phyloP scores from a whole-genome alignment of 495 filamentous ascomycete species.

The Penicillium longicatenatum region DNA sequence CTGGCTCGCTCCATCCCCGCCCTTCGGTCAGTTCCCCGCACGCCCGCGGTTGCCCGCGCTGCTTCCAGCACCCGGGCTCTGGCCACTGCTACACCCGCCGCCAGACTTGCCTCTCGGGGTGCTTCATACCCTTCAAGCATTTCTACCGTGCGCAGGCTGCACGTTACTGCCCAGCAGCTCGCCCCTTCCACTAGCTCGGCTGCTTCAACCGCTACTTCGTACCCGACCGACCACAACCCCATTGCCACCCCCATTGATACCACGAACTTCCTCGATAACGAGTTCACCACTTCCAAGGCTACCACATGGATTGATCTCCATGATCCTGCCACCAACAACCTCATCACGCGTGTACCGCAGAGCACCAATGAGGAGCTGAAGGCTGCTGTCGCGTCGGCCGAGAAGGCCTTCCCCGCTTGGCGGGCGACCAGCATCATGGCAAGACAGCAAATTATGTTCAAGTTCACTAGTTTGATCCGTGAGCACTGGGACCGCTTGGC shows the following conservation, averaged over 20 bases:
- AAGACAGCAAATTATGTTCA: constrained; percentile 97
- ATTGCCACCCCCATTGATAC: constrained; percentile 77
- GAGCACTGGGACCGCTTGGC: constrained; percentile 95
- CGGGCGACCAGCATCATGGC: constrained; percentile 78
- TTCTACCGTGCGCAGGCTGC: constrained; percentile 45
- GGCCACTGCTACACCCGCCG: constrained; percentile 27
- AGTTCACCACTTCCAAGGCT: constrained; percentile 76
- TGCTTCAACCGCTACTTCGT: constrained; percentile 65
- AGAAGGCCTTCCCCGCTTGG: constrained; percentile 91
- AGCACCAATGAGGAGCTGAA: constrained; percentile 87
- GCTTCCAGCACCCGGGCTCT: constrained; percentile 34
- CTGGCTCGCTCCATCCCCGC: constrained; percentile 45
- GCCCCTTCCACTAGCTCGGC: constrained; percentile 54
- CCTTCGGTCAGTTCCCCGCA: constrained; percentile 51
- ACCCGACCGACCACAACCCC: constrained; percentile 80
- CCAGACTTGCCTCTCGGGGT: constrained; percentile 21
- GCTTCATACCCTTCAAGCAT: constrained; percentile 24
- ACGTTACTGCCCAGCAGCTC: constrained; percentile 63
- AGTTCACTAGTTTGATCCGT: constrained; percentile 84
- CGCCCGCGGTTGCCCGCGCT: constrained; percentile 31
- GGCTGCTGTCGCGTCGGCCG: constrained; percentile 82
- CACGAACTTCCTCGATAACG: constrained; percentile 88
- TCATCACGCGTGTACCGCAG: constrained; percentile 97
- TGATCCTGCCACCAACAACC: constrained; percentile 96
- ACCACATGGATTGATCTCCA: constrained; percentile 86